These are phyloP conservation scores for Truncatella angustata DNA, from an alignment of 2,329 filamentous ascomycete genomes.

Conservation along the genomic window DNA sequence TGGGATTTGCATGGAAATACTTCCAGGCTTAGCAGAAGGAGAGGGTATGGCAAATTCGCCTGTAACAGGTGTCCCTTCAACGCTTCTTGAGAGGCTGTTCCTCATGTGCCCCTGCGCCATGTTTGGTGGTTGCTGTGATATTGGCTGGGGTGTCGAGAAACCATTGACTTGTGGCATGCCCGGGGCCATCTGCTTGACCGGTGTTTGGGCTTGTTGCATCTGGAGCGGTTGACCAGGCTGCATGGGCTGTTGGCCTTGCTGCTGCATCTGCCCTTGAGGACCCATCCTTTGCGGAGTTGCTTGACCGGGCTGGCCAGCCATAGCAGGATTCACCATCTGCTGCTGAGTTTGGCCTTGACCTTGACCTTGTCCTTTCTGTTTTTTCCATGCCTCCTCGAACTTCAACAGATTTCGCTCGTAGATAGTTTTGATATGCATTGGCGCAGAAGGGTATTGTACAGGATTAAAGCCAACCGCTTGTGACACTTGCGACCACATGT, in stretches of 20 bases:
- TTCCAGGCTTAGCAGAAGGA: conserved; percentile 40
- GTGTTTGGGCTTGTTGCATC: conserved; percentile 41
- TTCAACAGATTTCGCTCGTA: conserved; percentile 74
- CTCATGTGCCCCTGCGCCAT: conserved; percentile 42
- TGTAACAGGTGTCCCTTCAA: conserved; percentile 42
- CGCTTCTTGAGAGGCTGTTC: conserved; percentile 50
- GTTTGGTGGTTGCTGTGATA: conserved; percentile 43
- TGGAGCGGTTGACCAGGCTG: conserved; percentile 36
- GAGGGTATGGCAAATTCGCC: conserved; percentile 45
- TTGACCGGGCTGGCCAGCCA: conserved; percentile 29
- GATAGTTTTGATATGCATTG: conserved; percentile 66
- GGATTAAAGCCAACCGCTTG: conserved; percentile 61
- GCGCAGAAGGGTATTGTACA: conserved; percentile 63
- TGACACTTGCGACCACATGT: conserved; percentile 73
- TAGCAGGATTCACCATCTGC: conserved; percentile 34
- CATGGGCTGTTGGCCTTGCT: conserved; percentile 32
- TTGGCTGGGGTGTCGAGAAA: conserved; percentile 42
- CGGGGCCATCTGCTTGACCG: conserved; percentile 44
- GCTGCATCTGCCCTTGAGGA: conserved; percentile 35
- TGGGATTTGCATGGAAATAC: conserved; percentile 37
- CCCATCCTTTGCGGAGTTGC: conserved; percentile 45
- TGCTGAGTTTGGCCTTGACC: conserved; percentile 52
- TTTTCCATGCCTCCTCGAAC: conserved; percentile 70
- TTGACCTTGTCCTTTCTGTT: conserved; percentile 54
- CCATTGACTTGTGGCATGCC: conserved; percentile 51